Base-by-base conservation (phyloP, 164 flowering plant genomes). In the Nelumbo lutea region DNA sequence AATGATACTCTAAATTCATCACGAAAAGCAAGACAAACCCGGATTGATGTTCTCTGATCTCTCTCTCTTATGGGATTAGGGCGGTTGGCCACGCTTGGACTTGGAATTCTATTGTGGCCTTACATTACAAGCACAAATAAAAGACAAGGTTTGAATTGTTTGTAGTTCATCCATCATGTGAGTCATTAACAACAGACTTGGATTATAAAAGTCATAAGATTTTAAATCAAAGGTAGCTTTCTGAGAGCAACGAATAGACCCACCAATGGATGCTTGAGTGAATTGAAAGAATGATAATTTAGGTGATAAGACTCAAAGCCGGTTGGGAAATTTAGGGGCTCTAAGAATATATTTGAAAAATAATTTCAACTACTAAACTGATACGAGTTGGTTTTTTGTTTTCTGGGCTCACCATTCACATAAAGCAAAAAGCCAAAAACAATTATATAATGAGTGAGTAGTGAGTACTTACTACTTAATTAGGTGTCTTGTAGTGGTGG, bases 21-120 rank as follows among this genome's bases (percentile, higher is more conserved):
- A 27, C 55, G 63, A 11, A 48, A 64, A 6, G 55, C 39, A 3
- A 47, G 40, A n/a, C n/a, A 53, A 50, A 53, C 5, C 57, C 53
- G 62, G 14, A 72, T 72, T 62, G 69, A 62, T 44, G 44, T 47
- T 71, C 27, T 59, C 58, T 73, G 45, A 5, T 68, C 39, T 57
- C 27, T 53, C 55, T 46, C 6, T 41, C 50, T n/a, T 15, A 10
- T 69, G 9, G 38, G 41, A 73, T 65, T 69, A 66, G 68, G 27
- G 27, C 0, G 27, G 27, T 27, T 27, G 27, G 27, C 27, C 27
- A 27, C 27, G 27, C 27, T 27, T 27, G 27, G 51, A 60, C n/a
- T 44, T 65, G 77, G 73, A 61, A 44, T 42, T 69, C 45, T 75
- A 48, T 52, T 66, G 39, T 75, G 77, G 64, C 70, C 11, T 56